These are phyloP conservation scores for Pseudocercospora musae DNA, from an alignment of 2,329 filamentous ascomycete genomes.

Conservation along the genomic window DNA sequence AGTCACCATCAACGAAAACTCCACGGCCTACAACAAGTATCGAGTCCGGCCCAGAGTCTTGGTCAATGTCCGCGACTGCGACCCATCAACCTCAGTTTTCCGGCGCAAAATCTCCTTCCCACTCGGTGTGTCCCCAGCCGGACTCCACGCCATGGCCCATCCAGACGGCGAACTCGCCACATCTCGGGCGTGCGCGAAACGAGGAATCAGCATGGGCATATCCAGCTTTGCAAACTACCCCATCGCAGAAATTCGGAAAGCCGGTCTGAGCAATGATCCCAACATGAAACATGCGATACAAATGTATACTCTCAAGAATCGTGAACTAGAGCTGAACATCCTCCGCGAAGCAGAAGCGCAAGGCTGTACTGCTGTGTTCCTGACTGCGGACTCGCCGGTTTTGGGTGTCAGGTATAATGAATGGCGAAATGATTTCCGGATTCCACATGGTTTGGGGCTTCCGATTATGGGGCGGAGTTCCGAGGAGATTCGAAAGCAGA, in stretches of 20 bases:
- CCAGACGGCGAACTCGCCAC: constrained; percentile 51
- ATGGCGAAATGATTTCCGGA: constrained; percentile 50
- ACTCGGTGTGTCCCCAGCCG: constrained; percentile 52
- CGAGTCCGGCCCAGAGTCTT: constrained; percentile 39
- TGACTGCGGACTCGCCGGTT: constrained; percentile 55
- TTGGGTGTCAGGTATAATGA: constrained; percentile 54
- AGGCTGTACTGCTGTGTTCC: constrained; percentile 54
- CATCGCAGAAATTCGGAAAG: constrained; percentile 46
- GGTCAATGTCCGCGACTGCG: constrained; percentile 36
- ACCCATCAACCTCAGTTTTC: constrained; percentile 45
- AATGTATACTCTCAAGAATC: constrained; percentile 52
- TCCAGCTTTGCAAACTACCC: constrained; percentile 47
- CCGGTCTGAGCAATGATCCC: constrained; percentile 33
- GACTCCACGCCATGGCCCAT: constrained; percentile 51
- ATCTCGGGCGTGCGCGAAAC: constrained; percentile 45
- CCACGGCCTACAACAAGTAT: constrained; percentile 48
- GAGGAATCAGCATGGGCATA: constrained; percentile 48
- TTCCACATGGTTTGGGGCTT: constrained; percentile 28
- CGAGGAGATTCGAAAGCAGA: constrained; percentile 26
- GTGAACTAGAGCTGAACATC: constrained; percentile 45
- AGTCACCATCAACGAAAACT: constrained; percentile 53
- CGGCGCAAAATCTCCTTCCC: constrained; percentile 46
- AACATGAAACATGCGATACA: constrained; percentile 53
- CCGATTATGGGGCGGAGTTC: constrained; percentile 22
- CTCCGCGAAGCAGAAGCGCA: constrained; percentile 30